Base-by-base conservation (phyloP, 257 asterid genomes). In the Rubia yunnanensis region DNA sequence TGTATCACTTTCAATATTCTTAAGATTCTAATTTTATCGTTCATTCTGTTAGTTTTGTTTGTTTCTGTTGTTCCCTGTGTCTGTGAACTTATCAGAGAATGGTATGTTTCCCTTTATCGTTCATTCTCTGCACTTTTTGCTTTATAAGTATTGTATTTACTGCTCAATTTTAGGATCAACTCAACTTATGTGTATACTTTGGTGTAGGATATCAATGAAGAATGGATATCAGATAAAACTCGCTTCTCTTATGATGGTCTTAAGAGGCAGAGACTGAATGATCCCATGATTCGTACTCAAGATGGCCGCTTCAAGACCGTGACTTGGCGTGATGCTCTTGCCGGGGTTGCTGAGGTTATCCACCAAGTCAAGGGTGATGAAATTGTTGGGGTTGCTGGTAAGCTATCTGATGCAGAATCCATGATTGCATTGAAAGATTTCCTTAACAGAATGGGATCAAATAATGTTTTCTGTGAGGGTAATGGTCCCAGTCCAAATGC, bases 221-320 rank as follows among this genome's bases (percentile, higher is more conserved):
- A 94, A 77, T 94, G 99, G 99, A 94, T 94, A 77, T 94, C 99
- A 61, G 99, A 94, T 72, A 94, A 90, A 81, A 94, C 97, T 23
- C 96, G 99, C 64, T 94, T 94, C 86, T 90, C 74, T 80, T 94
- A 94, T 67, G 99, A 94, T 78, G 99, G 98, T 71, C 80, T 94
- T 73, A 94, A 94, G 94, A 88, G 97, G 81, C 99, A 94, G 74
- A 86, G 99, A 84, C 77, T 94, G 64, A 94, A 88, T 74, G 99
- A 94, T 72, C 98, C 99, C 60, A 94, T 94, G 99, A 79, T 94
- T 72, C 92, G 99, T 7, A 89, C 96, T 67, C 83, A 86, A 59
- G 99, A 94, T 83, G 99, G 99, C 39, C 96, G 96, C 39, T 94
- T 94, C 70, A 85, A 94, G 87, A 63, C 85, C 20, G 97, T 94